Evolutionary conservation across 805 yeast species (phyloP).

Genomic region (Lachancea lanzarotensis): DNA sequence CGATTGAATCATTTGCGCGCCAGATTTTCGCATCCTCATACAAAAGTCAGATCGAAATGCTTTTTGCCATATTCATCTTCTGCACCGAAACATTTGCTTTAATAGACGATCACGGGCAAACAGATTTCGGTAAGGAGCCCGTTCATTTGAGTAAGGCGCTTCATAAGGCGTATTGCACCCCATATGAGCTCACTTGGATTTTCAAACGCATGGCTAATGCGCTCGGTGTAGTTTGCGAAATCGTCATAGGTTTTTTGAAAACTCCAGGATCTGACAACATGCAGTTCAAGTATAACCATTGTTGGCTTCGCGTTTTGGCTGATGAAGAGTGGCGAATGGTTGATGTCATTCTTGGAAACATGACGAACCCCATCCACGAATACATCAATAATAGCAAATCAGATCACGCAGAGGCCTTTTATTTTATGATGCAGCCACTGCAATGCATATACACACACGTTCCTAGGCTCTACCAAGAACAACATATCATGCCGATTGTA

Average conservation of each 20-base stretch:
- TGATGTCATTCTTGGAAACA: conserved; percentile 64
- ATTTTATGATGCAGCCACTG: conserved; percentile 73
- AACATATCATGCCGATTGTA: conserved; percentile 80
- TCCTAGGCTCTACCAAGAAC: conserved; percentile 72
- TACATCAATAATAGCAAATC: conserved; percentile 31
- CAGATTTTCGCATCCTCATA: conserved; percentile 49
- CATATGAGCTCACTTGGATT: conserved; percentile 70
- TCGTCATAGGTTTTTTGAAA: conserved; percentile 78
- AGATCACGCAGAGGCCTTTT: conserved; percentile 42
- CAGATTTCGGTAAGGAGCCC: conserved; percentile 33
- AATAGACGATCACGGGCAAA: conserved; percentile 33
- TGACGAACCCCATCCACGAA: conserved; percentile 45
- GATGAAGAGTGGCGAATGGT: conserved; percentile 75
- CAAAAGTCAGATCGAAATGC: conserved; percentile 46
- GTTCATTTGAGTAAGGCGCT: conserved; percentile 40
- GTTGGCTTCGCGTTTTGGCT: conserved; percentile 77
- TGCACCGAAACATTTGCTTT: conserved; percentile 54
- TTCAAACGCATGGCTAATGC: conserved; percentile 67
- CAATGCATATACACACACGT: conserved; percentile 77
- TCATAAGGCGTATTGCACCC: conserved; percentile 45
- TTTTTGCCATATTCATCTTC: conserved; percentile 60
- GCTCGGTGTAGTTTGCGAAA: conserved; percentile 65
- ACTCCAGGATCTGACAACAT: conserved; percentile 55
- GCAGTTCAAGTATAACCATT: conserved; percentile 59
- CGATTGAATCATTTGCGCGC: conserved; percentile 49